Evolutionary conservation across 768 basidiomycete genomes (phyloP).

Genomic region (Obba rivulosa): DNA sequence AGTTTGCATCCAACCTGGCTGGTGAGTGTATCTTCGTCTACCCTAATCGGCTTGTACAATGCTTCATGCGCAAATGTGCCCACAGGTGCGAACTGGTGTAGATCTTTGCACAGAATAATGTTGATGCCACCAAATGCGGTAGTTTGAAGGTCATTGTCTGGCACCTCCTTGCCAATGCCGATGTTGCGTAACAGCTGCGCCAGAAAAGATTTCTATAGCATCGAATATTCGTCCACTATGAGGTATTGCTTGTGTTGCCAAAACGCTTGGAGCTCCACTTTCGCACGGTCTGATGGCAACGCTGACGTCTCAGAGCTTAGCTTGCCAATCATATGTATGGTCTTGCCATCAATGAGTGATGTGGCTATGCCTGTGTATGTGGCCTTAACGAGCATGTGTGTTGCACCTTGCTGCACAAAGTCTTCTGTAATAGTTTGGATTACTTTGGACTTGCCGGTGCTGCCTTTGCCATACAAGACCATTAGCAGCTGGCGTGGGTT

Average conservation of each 20-base stretch:
- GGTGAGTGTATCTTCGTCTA: background rate
- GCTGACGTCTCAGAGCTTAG: too few species aligned
- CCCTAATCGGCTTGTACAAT: constrained; percentile 16
- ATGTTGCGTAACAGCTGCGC: constrained; percentile 17
- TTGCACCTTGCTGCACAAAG: constrained; percentile 17
- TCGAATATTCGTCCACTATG: constrained; percentile 37
- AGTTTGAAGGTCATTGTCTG: background rate
- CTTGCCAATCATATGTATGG: constrained; percentile 27
- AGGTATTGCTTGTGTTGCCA: constrained; percentile 18
- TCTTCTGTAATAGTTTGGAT: constrained; percentile 33
- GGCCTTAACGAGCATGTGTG: constrained; percentile 26
- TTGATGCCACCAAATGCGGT: constrained; percentile 35
- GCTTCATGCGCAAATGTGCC: constrained; percentile 10
- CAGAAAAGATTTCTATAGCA: constrained; percentile 26
- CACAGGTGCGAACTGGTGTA: constrained; percentile 44
- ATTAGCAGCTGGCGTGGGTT: constrained; percentile 28
- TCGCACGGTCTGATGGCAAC: too few species aligned
- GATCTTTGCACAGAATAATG: constrained; percentile 35
- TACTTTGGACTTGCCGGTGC: constrained; percentile 38
- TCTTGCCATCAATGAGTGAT: constrained; percentile 32
- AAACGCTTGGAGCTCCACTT: constrained; percentile 14
- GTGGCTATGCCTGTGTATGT: constrained; percentile 38
- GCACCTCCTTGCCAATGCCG: constrained; percentile 2
- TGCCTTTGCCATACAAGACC: constrained; percentile 36
- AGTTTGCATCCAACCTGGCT: constrained; percentile 1